Conservation (phyloP, 2,329 filamentous ascomycete genomes). For the Zasmidium angulare region DNA sequence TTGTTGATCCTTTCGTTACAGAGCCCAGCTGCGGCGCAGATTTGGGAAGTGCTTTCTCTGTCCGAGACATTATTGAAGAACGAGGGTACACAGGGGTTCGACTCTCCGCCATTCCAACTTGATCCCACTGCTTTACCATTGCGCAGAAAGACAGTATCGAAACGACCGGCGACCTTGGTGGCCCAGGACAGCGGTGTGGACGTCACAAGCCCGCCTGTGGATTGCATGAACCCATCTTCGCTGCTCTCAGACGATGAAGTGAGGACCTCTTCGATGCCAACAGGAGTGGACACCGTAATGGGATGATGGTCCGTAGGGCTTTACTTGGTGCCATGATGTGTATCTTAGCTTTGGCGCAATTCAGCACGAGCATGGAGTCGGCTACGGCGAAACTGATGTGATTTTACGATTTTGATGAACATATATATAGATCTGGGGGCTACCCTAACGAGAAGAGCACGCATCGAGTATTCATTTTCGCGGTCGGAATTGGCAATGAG, state of each 20-base stretch:
- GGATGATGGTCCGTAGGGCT: too few relatives aligned
- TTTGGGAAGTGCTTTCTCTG: slow-evolving; percentile 17
- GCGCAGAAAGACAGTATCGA: not conserved
- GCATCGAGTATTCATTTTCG: too few relatives aligned
- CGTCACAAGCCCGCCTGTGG: not conserved
- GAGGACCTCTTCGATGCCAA: not conserved
- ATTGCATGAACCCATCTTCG: not conserved
- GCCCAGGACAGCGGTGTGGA: not conserved
- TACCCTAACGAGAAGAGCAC: too few relatives aligned
- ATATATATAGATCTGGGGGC: too few relatives aligned
- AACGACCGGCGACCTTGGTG: not conserved
- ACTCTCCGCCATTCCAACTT: too few relatives aligned
- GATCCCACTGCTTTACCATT: not conserved
- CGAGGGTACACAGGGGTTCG: not conserved
- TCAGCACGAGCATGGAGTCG: too few relatives aligned
- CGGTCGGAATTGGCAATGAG: too few relatives aligned
- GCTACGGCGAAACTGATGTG: too few relatives aligned
- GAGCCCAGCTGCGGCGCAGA: slow-evolving; percentile 14
- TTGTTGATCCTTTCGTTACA: slow-evolving; percentile 14
- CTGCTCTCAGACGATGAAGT: not conserved
- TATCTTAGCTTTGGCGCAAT: too few relatives aligned
- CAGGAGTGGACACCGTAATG: not conserved
- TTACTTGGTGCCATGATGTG: too few relatives aligned
- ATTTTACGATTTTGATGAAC: too few relatives aligned
- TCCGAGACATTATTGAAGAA: slow-evolving; percentile 1